Conservation (phyloP, 129 eudicot species). For the Solidago caesia region DNA sequence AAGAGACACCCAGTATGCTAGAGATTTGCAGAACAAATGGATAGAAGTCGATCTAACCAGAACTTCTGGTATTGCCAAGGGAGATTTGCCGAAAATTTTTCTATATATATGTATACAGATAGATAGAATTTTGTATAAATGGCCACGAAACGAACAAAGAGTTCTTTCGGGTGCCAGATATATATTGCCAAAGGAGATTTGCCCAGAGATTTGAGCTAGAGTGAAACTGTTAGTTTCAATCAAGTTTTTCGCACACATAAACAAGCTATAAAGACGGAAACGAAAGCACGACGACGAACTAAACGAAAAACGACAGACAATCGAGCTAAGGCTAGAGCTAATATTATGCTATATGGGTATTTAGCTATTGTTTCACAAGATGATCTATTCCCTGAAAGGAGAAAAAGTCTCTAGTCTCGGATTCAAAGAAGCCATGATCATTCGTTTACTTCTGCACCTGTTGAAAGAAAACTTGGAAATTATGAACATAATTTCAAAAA, state of each 20-base stretch:
- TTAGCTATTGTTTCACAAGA: slow-evolving; percentile 24
- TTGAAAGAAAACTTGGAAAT: slow-evolving; percentile 18
- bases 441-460: slow-evolving; percentile 31
- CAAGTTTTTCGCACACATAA: slow-evolving; percentile 28
- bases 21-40: slow-evolving; percentile 26
- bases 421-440: slow-evolving; percentile 26
- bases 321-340: slow-evolving; percentile 12
- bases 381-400: slow-evolving; percentile 20
- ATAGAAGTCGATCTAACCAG: slow-evolving; percentile 40
- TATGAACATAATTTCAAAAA: slow-evolving; percentile 6
- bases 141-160: slow-evolving; percentile 44
- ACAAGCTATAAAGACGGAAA: slow-evolving; percentile 13
- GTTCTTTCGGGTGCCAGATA: slow-evolving; percentile 32
- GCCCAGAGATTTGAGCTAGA: slow-evolving; percentile 80
- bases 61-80: slow-evolving; percentile 62
- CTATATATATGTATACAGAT: neutral
- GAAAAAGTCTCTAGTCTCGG: slow-evolving; percentile 12
- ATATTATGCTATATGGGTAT: slow-evolving; percentile 7
- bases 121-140: neutral
- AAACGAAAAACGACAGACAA: too few relatives aligned
- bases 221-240: slow-evolving; percentile 24
- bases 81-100: slow-evolving; percentile 57
- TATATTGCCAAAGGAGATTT: slow-evolving; percentile 84
- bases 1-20: neutral
- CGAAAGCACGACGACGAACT: slow-evolving; percentile 2